Percentiles rank a stretch among this genome's conserved stretches.
Conservation (phyloP, 495 filamentous ascomycete genomes). For the Daldinia grandis region DNA sequence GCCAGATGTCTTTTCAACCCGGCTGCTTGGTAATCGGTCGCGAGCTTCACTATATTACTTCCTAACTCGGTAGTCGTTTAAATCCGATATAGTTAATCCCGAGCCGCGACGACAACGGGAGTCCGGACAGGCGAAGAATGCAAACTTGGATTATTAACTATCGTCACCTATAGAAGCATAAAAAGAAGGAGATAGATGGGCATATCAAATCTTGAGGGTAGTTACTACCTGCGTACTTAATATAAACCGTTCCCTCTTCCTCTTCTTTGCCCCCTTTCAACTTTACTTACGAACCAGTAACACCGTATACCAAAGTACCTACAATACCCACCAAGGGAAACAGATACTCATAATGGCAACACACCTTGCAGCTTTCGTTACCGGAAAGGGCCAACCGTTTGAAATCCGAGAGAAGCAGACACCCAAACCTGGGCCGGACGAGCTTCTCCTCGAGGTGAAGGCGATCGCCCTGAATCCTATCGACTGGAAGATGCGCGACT, state of each 20-base stretch:
- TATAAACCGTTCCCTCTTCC: background rate
- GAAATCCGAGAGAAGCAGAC: slow-evolving; percentile 48
- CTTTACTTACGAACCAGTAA: background rate
- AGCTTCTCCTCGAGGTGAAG: slow-evolving; percentile 60
- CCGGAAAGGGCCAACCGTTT: slow-evolving; percentile 48
- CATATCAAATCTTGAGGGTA: background rate
- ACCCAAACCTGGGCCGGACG: slow-evolving; percentile 56
- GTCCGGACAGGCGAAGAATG: background rate
- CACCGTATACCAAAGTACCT: background rate
- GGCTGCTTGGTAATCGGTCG: background rate
- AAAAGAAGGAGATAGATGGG: background rate
- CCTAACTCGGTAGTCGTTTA: background rate
- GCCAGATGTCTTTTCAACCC: background rate
- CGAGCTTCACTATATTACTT: background rate
- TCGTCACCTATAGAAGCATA: background rate
- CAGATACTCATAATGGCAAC: slow-evolving; percentile 45
- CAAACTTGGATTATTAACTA: background rate
- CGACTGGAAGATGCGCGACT: slow-evolving; percentile 51
- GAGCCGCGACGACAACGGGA: background rate
- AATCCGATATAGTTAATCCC: background rate
- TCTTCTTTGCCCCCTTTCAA: background rate
- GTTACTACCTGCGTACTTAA: background rate
- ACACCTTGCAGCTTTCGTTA: slow-evolving; percentile 54
- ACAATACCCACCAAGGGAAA: background rate
- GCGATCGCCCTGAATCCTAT: slow-evolving; percentile 61